Conservation (phyloP, 2,329 filamentous ascomycete genomes). For the Pyrenophora tritici-repentis region DNA sequence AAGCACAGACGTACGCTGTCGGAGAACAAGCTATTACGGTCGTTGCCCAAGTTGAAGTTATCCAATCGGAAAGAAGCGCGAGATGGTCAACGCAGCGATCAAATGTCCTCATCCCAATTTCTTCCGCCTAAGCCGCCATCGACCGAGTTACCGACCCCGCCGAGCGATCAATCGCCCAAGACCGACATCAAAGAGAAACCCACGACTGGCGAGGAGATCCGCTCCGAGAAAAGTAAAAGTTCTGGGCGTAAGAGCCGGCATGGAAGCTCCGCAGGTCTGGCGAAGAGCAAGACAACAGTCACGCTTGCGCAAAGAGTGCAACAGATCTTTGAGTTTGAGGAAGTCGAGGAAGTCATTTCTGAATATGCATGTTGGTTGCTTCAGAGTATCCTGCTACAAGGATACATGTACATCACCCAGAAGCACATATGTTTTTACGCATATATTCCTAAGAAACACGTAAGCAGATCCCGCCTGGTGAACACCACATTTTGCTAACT, state of each 20-base stretch:
- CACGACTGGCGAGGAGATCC: slow-evolving; percentile 27
- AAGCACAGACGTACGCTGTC: slow-evolving; percentile 66
- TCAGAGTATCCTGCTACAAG: slow-evolving; percentile 88
- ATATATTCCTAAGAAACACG: slow-evolving; percentile 90
- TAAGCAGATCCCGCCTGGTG: slow-evolving; percentile 51
- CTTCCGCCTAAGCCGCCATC: slow-evolving; percentile 38
- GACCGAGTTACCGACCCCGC: slow-evolving; percentile 13
- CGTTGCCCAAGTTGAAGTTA: slow-evolving; percentile 63
- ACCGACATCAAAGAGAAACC: slow-evolving; percentile 28
- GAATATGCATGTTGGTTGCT: slow-evolving; percentile 95
- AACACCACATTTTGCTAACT: slow-evolving; percentile 22
- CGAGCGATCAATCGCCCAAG: slow-evolving; percentile 17
- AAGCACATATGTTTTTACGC: slow-evolving; percentile 97
- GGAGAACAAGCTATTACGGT: slow-evolving; percentile 68
- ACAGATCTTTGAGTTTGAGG: slow-evolving; percentile 70
- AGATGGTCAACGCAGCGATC: slow-evolving; percentile 54
- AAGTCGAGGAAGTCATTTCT: slow-evolving; percentile 81
- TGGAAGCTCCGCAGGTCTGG: slow-evolving; percentile 24
- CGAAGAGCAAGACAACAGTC: slow-evolving; percentile 50
- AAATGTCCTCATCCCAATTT: slow-evolving; percentile 50
- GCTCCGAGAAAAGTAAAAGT: slow-evolving; percentile 28
- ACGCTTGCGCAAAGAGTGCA: slow-evolving; percentile 73
- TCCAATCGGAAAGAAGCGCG: slow-evolving; percentile 40
- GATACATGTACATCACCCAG: slow-evolving; percentile 93
- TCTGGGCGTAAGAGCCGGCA: slow-evolving; percentile 33